These are phyloP conservation scores for Leccinum ponderosum DNA, from an alignment of 1,284 basidiomycete genomes.

Conservation along the genomic window DNA sequence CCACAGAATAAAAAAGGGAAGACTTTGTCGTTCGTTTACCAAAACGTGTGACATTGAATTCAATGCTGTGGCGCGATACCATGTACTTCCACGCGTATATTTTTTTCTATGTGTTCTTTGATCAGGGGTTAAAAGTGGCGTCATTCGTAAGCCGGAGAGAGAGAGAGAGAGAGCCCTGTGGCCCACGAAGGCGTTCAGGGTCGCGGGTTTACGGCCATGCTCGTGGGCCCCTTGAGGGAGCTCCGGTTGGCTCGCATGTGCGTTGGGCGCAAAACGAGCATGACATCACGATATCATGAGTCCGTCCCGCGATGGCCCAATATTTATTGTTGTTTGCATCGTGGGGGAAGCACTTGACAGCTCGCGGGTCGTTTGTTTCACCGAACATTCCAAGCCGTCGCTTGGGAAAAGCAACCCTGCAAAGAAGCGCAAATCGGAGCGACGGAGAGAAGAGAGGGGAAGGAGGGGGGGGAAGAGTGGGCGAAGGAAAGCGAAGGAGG, in stretches of 20 bases:
- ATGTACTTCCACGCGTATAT: not conserved
- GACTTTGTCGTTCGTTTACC: not conserved
- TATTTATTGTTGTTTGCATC: not conserved
- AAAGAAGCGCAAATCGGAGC: not conserved
- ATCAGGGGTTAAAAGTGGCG: not conserved
- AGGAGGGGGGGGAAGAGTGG: not conserved
- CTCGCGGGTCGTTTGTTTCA: not conserved
- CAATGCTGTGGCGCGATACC: not conserved
- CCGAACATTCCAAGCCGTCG: not conserved
- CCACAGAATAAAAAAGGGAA: not conserved
- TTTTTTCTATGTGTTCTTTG: not conserved
- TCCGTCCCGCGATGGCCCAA: not conserved
- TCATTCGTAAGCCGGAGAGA: not conserved
- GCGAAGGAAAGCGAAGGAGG: not conserved
- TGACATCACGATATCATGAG: not conserved
- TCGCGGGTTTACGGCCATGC: constrained; percentile 8
- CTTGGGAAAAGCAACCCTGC: not conserved
- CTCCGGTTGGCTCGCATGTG: not conserved
- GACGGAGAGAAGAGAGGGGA: not conserved
- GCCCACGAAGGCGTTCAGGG: constrained; percentile 13
- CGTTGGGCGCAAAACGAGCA: not conserved
- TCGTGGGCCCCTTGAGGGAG: not conserved
- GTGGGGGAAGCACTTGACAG: not conserved
- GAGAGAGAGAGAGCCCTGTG: not conserved
- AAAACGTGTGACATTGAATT: not conserved